phyloP scores from a whole-genome alignment of 129 eudicot genomes.

The Glebionis coronaria region DNA sequence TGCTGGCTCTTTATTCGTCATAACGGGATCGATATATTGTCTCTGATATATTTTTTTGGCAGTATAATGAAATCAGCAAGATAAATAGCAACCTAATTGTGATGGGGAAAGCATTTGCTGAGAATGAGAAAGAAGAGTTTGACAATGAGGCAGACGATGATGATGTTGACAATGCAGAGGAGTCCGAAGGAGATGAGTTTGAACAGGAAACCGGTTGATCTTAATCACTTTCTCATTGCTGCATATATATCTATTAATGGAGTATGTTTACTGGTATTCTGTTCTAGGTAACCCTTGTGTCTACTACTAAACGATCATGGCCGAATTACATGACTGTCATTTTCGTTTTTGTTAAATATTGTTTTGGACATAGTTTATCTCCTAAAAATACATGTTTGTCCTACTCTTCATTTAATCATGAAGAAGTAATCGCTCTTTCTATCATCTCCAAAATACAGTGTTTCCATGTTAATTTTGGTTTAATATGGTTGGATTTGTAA shows the following conservation, averaged over 20 bases:
- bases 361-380: constrained; percentile 11
- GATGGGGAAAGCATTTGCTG: constrained; percentile 63
- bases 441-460: too few relatives aligned
- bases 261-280: constrained; percentile 8
- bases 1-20: background rate
- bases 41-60: constrained; percentile 16
- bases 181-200: constrained; percentile 94
- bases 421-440: too few relatives aligned
- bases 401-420: background rate
- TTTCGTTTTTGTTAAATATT: constrained; percentile 1
- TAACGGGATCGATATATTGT: too few relatives aligned
- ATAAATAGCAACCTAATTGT: constrained; percentile 53
- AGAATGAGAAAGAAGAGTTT: constrained; percentile 79
- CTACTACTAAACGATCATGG: constrained; percentile 13
- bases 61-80: constrained; percentile 82
- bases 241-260: background rate
- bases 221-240: background rate
- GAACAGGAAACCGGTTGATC: constrained; percentile 85
- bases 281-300: background rate
- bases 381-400: background rate
- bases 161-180: constrained; percentile 75
- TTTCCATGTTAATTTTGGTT: too few relatives aligned
- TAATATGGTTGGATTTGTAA: too few relatives aligned
- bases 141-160: constrained; percentile 59
- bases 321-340: background rate